Conservation (phyloP, 257 asterid species). For the Solanum arcanum region DNA sequence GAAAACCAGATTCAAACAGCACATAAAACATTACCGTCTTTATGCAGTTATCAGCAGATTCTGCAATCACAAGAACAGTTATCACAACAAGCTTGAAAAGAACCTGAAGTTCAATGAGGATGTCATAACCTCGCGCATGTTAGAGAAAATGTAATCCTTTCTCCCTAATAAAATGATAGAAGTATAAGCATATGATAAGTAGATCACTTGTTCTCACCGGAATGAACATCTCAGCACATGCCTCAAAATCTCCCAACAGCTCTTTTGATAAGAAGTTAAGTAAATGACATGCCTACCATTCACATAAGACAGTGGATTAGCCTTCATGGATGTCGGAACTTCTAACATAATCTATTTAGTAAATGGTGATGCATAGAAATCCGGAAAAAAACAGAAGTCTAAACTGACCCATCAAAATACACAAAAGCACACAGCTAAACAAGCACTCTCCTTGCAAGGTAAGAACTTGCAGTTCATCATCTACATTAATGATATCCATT, state of each 20-base stretch:
- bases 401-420: neutral
- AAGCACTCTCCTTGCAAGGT: neutral
- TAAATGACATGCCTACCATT: conserved; percentile 74
- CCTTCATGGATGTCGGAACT: neutral
- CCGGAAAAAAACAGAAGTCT: neutral
- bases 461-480: neutral
- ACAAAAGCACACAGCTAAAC: neutral
- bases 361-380: neutral
- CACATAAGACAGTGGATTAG: neutral
- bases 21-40: conserved; percentile 57
- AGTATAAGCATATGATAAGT: conserved; percentile 2
- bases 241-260: conserved; percentile 93
- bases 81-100: conserved; percentile 99
- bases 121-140: conserved; percentile 15
- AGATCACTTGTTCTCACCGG: conserved; percentile 58
- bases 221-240: conserved; percentile 94
- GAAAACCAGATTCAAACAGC: neutral
- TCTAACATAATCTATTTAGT: neutral
- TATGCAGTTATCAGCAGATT: conserved; percentile 98
- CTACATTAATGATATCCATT: neutral
- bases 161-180: neutral
- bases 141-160: neutral
- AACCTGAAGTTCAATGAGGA: conserved; percentile 45
- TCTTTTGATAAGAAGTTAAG: conserved; percentile 83
- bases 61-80: conserved; percentile 98